These are phyloP conservation scores for Sporopachydermia quercuum DNA, from an alignment of 805 yeast genomes.

Conservation along the genomic window DNA sequence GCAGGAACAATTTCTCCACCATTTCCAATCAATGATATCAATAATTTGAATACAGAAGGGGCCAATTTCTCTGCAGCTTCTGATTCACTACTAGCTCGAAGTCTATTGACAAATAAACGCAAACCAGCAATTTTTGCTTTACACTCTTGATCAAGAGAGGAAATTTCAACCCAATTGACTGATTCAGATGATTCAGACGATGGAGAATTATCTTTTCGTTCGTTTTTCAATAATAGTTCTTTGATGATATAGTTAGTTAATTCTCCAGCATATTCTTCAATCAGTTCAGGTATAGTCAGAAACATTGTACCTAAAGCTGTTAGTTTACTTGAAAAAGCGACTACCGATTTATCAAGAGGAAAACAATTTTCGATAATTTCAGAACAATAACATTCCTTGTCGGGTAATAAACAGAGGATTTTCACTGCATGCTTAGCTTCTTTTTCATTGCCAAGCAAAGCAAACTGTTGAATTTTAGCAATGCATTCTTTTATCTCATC, in stretches of 20 bases:
- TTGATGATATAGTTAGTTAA: conserved; percentile 47
- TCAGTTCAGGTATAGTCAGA: conserved; percentile 27
- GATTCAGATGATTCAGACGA: conserved; percentile 9
- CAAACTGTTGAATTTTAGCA: conserved; percentile 17
- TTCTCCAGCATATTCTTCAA: conserved; percentile 40
- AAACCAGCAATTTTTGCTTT: conserved; percentile 38
- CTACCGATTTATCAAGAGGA: conserved; percentile 31
- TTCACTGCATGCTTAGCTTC: conserved; percentile 56
- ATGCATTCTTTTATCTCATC: not conserved
- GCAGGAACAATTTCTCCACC: conserved; percentile 64
- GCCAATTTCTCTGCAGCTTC: conserved; percentile 30
- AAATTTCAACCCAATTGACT: conserved; percentile 35
- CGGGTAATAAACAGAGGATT: conserved; percentile 33
- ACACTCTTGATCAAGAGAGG: conserved; percentile 24
- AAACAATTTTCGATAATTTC: conserved; percentile 27
- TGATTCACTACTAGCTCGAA: conserved; percentile 23
- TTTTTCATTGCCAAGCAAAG: conserved; percentile 35
- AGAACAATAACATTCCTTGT: conserved; percentile 25
- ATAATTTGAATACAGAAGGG: conserved; percentile 50
- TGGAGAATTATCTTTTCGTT: conserved; percentile 15
- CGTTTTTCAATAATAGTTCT: conserved; percentile 42
- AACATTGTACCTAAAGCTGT: conserved; percentile 47
- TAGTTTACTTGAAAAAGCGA: conserved; percentile 37
- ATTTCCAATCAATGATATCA: conserved; percentile 51
- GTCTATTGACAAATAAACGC: conserved; percentile 42